Percentiles rank a stretch among this genome's conserved stretches.
phyloP scores from a whole-genome alignment of 2,329 filamentous ascomycete species.

The Aureobasidium pullulans region DNA sequence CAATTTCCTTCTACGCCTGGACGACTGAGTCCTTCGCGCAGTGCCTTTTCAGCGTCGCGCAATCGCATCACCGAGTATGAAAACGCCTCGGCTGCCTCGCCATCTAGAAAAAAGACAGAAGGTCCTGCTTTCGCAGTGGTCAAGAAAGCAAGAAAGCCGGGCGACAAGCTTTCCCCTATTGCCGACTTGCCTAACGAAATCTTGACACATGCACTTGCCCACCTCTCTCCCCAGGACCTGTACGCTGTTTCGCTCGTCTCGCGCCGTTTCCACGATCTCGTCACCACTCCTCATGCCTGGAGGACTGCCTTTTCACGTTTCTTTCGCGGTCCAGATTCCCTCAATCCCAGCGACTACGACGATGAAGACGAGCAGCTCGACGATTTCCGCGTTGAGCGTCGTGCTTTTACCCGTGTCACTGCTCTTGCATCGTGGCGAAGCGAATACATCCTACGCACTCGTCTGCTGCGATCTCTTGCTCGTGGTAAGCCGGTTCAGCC shows the following conservation, averaged over 20 bases:
- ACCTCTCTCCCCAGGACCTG: conserved; percentile 79
- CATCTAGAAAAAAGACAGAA: conserved; percentile 32
- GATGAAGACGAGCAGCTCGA: conserved; percentile 44
- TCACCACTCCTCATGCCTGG: conserved; percentile 91
- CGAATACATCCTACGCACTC: conserved; percentile 85
- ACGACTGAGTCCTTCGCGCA: conserved; percentile 23
- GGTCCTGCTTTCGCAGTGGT: conserved; percentile 47
- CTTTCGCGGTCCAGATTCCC: conserved; percentile 68
- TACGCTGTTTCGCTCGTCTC: conserved; percentile 78
- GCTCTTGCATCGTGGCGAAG: conserved; percentile 87
- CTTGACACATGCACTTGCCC: conserved; percentile 81
- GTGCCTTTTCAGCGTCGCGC: conserved; percentile 20
- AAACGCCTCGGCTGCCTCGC: conserved; percentile 33
- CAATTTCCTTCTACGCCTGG: conserved; percentile 22
- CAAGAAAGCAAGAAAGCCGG: conserved; percentile 38
- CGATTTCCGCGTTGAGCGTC: conserved; percentile 59
- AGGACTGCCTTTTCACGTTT: conserved; percentile 83
- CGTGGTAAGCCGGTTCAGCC: conserved; percentile 68
- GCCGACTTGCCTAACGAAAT: conserved; percentile 80
- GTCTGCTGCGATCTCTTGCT: conserved; percentile 70
- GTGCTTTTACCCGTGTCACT: conserved; percentile 76
- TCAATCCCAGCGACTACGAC: conserved; percentile 33
- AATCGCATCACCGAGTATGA: conserved; percentile 52
- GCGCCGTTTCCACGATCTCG: conserved; percentile 74
- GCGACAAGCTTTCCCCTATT: conserved; percentile 42